Evolutionary conservation across 148 eudicot species (phyloP), one percentile per base, ranked within the genome.

Genomic region (Vaccinium darrowii): DNA sequence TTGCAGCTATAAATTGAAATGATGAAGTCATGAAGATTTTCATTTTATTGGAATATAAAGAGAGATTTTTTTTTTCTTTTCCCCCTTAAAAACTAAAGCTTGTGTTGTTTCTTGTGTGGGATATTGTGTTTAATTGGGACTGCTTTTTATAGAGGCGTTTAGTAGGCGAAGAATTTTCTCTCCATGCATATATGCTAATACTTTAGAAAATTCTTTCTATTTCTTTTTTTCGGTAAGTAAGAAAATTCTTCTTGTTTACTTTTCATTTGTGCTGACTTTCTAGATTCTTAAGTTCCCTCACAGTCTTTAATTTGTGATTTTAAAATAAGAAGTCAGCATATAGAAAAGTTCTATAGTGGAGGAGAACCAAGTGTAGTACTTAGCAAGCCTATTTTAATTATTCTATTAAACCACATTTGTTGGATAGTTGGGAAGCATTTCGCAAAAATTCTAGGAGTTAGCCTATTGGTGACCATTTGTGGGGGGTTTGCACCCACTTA

Each of bases 1-100:
- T 58, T 23, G 84, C 84, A 65, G 57, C 52, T 8, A 82, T 25
- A 8, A 82, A 50, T 8, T 3, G 27, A 69, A 63, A 81, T 63
- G 74, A 81, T 62, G 83, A 43, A 81, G 11, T 19, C 83, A 63
- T 81, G 56, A 21, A 7, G 13, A 3, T 3, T 49, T 49, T 49
- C 23, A 11, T 21, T 49, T 21, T 11, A 7, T 75, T 36, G 23
- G 6, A 18, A 71, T 13, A 30, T 0, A 30, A 27, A 8, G 13
- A 13, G 14, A 69, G 27, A 27, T 2, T 4, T 2, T 39, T 39
- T 14, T 73, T 73, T 15, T 69, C 27, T 27, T 27, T 27, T 27
- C 27, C 27, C 27, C 14, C 7, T 18, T 72, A 15, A 16, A 33
- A 36, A 47, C 76, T 33, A 36, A 36, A 50, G 21, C 0, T 65